Base-by-base conservation (phyloP, 169 alveolate genomes). In the Cryptosporidium andersoni region DNA sequence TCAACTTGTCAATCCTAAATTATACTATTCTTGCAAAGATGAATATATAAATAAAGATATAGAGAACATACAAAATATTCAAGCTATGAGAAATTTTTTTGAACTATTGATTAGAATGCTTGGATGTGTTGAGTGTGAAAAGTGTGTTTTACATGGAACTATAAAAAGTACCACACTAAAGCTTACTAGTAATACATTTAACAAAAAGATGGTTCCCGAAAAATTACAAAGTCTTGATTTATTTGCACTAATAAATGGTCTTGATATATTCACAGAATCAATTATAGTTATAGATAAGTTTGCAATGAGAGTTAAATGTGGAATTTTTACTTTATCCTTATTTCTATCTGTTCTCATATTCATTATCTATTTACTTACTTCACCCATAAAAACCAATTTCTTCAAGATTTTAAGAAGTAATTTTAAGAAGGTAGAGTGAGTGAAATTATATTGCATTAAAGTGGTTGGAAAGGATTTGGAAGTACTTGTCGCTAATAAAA, bases 101-200 rank as follows among this genome's bases (percentile, higher is more conserved):
- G 56, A 74, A 43, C 25, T 63, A 4, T 74, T 74, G 34, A 56
- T 74, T 56, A 58, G 74, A 25, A 37, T 42, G 16, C 16, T 74
- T 25, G 85, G 85, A 2, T 74, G 85, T 25, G 85, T 74, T 2
- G 85, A 74, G 37, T 74, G 85, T 7, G 85, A 74, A 74, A 74
- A 74, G 62, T 74, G 85, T 74, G 47, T 74, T 25, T 48, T 74
- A 12, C 85, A 74, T 58, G 85, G 85, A 39, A 74, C 85, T 45
- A 74, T 74, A 16, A 74, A 74, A 25, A 62, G 85, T 2, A 74
- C 55, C 1, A 58, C 85, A 58, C 60, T 74, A n/a, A 55, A 74
- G 43, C 45, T 74, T n/a, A 62, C 85, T 58, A 43, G 48, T 1
- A 74, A 58, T 4, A 68, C 74, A 8, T 16, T 74, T 45, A 68